Percentiles rank a stretch among this genome's conserved stretches.
Evolutionary conservation across 495 filamentous ascomycete genomes (phyloP).

Genomic region (Penicillium pulvis): DNA sequence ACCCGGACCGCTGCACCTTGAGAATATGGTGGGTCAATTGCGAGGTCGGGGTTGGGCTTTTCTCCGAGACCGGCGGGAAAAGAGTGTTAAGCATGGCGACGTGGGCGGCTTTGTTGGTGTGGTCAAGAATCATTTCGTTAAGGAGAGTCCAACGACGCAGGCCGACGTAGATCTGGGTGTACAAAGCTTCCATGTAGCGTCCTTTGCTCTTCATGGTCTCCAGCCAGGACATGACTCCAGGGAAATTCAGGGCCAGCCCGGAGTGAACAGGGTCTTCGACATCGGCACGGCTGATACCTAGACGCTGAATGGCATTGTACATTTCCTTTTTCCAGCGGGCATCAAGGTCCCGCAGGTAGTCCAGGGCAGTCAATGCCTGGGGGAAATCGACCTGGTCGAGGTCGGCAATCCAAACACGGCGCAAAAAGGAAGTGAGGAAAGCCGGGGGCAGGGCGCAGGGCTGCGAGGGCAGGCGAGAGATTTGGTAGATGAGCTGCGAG

Average conservation of each 20-base stretch:
- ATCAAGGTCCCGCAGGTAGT: conserved; percentile 72
- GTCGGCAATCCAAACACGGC: conserved; percentile 59
- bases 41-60: conserved; percentile 51
- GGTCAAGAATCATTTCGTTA: conserved; percentile 67
- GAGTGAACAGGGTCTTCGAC: conserved; percentile 33
- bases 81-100: conserved; percentile 78
- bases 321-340: conserved; percentile 64
- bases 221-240: conserved; percentile 58
- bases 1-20: conserved; percentile 60
- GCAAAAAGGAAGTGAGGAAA: conserved; percentile 68
- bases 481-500: conserved; percentile 62
- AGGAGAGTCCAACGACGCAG: conserved; percentile 73
- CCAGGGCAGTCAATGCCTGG: conserved; percentile 69
- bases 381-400: conserved; percentile 67
- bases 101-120: conserved; percentile 69
- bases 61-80: conserved; percentile 59
- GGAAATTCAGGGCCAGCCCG: conserved; percentile 46
- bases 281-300: conserved; percentile 46
- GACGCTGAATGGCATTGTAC: conserved; percentile 42
- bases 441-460: conserved; percentile 65
- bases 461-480: conserved; percentile 63
- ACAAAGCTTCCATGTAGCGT: conserved; percentile 59
- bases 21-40: conserved; percentile 57
- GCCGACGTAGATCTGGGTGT: conserved; percentile 66
- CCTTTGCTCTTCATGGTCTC: conserved; percentile 54